Base-by-base conservation (phyloP, 495 filamentous ascomycete genomes). In the Neurospora tetrasperma region DNA sequence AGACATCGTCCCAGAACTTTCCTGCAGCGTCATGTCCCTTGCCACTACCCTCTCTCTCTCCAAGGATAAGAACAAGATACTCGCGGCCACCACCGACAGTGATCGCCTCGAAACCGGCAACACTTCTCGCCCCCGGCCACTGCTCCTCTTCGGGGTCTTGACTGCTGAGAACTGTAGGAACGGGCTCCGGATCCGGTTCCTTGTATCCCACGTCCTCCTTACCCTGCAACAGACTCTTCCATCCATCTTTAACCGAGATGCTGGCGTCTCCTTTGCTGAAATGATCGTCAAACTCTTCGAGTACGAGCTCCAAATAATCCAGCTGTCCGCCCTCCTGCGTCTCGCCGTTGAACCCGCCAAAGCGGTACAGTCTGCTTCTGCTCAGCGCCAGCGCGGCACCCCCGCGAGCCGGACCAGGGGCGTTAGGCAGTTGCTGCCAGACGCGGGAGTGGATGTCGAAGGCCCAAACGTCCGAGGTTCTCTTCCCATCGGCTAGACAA, bases 321-420 rank as follows among this genome's bases (percentile, higher is more conserved):
- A 96, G 54, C 39, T 82, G 80, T 0, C 90, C 91, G 5, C 92
- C 91, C 59, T 90, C 84, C 75, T 92, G 89, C 0, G 72, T 79
- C 40, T 84, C 80, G 7, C 90, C 92, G 78, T 93, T 88, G 75
- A 90, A 93, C 1, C 92, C 92, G 76, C 91, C 91, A 80, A 91
- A 92, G 31, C 91, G 86, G 77, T 89, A 96, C 20, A 94, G 76
- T 42, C 87, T 82, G 20, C 85, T 85, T 71, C 83, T 80, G 4
- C 82, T 79, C 69, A 89, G 84, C 0, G 89, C 85, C 42, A 96
- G 86, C 0, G 87, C 86, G 0, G 91, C 82, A 0, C 91, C 92
- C 14, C 89, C 90, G 4, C 90, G 85, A 0, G 86, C 78, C 1
- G 87, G 84, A 16, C 85, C 88, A 0, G 90, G 90, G 0, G 90